Percentiles rank a stretch among this genome's conserved stretches.
phyloP scores from a whole-genome alignment of 2,329 filamentous ascomycete genomes.

The Pseudogymnoascus sp. region DNA sequence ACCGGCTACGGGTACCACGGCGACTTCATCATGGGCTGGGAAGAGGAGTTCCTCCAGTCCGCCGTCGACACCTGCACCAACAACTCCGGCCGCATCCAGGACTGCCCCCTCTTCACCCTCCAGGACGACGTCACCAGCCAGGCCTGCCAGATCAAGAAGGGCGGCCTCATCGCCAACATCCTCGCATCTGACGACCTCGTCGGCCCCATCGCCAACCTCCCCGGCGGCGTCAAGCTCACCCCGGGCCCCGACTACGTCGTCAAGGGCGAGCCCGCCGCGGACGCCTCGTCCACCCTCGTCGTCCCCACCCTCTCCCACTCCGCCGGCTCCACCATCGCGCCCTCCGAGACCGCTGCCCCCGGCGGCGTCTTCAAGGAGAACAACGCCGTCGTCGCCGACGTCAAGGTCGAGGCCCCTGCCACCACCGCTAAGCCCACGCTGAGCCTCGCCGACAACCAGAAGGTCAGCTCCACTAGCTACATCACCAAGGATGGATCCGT shows the following conservation, averaged over 20 bases:
- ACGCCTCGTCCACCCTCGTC: constrained; percentile 17
- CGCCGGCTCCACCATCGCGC: constrained; percentile 17
- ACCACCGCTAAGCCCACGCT: not conserved
- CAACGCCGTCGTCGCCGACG: not conserved
- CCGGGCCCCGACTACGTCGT: constrained; percentile 32
- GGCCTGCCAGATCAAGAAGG: constrained; percentile 53
- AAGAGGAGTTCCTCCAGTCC: constrained; percentile 55
- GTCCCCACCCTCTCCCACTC: constrained; percentile 25
- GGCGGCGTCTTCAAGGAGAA: constrained; percentile 28
- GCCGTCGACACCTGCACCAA: constrained; percentile 73
- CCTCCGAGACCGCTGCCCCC: constrained; percentile 16
- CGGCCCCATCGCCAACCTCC: constrained; percentile 50
- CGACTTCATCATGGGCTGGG: constrained; percentile 77
- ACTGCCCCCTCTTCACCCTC: constrained; percentile 69
- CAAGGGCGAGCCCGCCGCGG: constrained; percentile 11
- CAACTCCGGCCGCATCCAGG: constrained; percentile 55
- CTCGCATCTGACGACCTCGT: constrained; percentile 52
- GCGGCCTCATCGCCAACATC: constrained; percentile 42
- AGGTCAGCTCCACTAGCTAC: not conserved
- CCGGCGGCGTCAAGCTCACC: constrained; percentile 42
- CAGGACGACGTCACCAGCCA: constrained; percentile 46
- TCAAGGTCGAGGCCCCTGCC: not conserved
- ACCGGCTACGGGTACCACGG: constrained; percentile 70
- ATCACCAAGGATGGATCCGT: not conserved
- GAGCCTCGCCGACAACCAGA: not conserved